Percentiles rank a stretch among this genome's conserved stretches.
phyloP scores from a whole-genome alignment of 2,329 filamentous ascomycete species.

The Trichoderma koningii region DNA sequence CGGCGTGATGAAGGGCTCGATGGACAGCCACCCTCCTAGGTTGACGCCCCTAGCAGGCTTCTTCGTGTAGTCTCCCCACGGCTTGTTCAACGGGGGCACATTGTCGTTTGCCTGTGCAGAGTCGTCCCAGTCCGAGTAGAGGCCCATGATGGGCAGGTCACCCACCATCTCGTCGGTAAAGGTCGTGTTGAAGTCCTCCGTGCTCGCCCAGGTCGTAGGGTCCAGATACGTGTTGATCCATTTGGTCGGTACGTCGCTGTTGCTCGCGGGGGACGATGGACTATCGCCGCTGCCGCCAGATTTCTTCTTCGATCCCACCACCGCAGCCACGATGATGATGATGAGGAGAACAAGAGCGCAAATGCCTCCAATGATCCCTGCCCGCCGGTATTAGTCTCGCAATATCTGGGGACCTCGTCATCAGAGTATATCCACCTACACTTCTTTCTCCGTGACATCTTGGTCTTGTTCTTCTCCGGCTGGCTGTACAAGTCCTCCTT shows the following conservation, averaged over 20 bases:
- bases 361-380: constrained; percentile 59
- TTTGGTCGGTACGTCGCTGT: constrained; percentile 60
- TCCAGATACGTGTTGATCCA: constrained; percentile 79
- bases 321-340: constrained; percentile 67
- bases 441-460: constrained; percentile 64
- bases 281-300: constrained; percentile 32
- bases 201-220: constrained; percentile 90
- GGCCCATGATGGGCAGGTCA: constrained; percentile 85
- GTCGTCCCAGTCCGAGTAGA: constrained; percentile 85
- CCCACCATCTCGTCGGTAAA: constrained; percentile 86
- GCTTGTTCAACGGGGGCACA: constrained; percentile 73
- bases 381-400: constrained; percentile 30
- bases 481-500: constrained; percentile 50
- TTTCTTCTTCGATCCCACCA: constrained; percentile 60
- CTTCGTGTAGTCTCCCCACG: constrained; percentile 75
- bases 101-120: constrained; percentile 73
- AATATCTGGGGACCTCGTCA: not conserved
- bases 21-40: constrained; percentile 86
- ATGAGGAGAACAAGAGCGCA: constrained; percentile 62
- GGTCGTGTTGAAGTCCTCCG: constrained; percentile 87
- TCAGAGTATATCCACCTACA: constrained; percentile 47
- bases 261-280: constrained; percentile 42
- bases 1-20: constrained; percentile 95
- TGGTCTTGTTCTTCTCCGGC: constrained; percentile 54
- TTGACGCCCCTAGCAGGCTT: constrained; percentile 88